These are phyloP conservation scores for Epichloe elymi DNA, from an alignment of 2,329 filamentous ascomycete genomes.

Conservation along the genomic window DNA sequence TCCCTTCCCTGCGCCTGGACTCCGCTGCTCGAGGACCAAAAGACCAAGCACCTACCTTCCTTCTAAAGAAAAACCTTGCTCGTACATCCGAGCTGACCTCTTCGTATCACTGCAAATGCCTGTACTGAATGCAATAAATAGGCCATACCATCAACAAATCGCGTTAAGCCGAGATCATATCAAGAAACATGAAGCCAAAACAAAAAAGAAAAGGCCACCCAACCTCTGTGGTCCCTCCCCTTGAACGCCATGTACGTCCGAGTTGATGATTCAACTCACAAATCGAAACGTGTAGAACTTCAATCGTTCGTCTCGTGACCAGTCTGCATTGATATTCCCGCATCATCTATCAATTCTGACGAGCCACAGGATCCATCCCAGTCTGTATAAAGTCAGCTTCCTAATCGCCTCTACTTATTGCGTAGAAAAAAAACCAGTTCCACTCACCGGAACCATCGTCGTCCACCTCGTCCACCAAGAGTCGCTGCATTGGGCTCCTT, in stretches of 20 bases:
- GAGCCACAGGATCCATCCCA: constrained; percentile 43
- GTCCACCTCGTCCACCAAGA: constrained; percentile 45
- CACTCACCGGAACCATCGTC: constrained; percentile 43
- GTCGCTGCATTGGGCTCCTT: constrained; percentile 33
- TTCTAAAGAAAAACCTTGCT: neutral
- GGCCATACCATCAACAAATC: neutral
- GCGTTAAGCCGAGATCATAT: neutral
- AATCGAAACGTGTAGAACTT: constrained; percentile 10
- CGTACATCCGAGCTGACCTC: neutral
- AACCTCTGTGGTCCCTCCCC: neutral
- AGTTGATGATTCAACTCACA: neutral
- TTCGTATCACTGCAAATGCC: neutral
- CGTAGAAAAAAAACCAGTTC: too few species aligned
- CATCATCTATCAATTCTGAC: constrained; percentile 40
- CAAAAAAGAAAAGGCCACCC: neutral
- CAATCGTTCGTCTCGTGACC: constrained; percentile 27
- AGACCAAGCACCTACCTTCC: neutral
- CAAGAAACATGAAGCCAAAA: neutral
- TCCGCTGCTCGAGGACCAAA: constrained; percentile 1
- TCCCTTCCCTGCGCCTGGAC: constrained; percentile 4
- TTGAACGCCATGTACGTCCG: neutral
- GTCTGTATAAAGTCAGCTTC: constrained; percentile 23
- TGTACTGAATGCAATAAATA: neutral
- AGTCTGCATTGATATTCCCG: constrained; percentile 30
- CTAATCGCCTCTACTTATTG: neutral